Base-by-base conservation (phyloP, 2,329 filamentous ascomycete species). In the Fusarium torulosum region DNA sequence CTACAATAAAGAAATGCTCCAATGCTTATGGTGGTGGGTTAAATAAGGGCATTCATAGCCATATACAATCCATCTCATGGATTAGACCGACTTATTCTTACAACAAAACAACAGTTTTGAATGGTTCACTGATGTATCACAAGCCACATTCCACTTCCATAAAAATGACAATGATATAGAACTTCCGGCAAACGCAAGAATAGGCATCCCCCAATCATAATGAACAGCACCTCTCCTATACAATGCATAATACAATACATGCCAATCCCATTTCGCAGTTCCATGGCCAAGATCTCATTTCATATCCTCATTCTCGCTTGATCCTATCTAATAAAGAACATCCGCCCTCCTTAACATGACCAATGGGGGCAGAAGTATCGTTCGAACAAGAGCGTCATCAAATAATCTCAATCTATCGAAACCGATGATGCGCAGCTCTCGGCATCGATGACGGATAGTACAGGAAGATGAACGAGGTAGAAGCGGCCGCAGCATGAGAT, bases 221-320 rank as follows among this genome's bases (percentile, higher is more conserved):
- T 53, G 23, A 63, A 45, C 23, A 40, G 19, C 52, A 43, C 43
- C 42, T 50, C 33, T 41, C 43, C 38, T 31, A 49, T 62, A 64
- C 29, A 64, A 63, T 61, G 65, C 53, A 63, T 49, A 51, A 40
- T 61, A 61, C 47, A 59, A 67, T 63, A 63, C 55, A 67, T 47
- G 33, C 21, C 21, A 29, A 50, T 45, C 35, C 60, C 63, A 31
- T 54, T 57, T 67, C 58, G 49, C 54, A 63, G 41, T 47, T 46
- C 47, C 64, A 40, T 59, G 53, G 59, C 66, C 59, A 47, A 56
- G 38, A 59, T 44, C 37, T 53, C 41, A 27, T 59, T n/a, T 63
- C 63, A 49, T 53, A 27, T 53, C 23, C 49, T 59, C 56, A 27
- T 55, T 53, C 54, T 54, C 29, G 37, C 52, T 53, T 46, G 47